Percentiles rank a stretch among this genome's conserved stretches.
Evolutionary conservation across 495 filamentous ascomycete species (phyloP).

Genomic region (Rhypophila decipiens): DNA sequence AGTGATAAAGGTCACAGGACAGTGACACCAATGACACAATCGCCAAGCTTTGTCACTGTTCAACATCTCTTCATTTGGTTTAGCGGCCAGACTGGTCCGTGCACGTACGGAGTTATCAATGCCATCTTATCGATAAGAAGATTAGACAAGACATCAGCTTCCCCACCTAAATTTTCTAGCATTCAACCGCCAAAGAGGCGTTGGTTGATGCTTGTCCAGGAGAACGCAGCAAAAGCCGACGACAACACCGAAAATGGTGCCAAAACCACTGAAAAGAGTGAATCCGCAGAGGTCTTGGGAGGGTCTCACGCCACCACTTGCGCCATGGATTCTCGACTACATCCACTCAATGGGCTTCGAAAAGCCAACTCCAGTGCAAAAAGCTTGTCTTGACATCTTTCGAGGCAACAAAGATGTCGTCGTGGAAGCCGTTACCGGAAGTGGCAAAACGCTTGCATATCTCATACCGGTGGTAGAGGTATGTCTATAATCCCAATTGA

Average conservation of each 20-base stretch:
- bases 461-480: slow-evolving; percentile 78
- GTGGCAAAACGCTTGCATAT: slow-evolving; percentile 89
- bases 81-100: too few relatives aligned
- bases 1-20: too few relatives aligned
- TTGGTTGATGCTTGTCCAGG: neutral
- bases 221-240: neutral
- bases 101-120: too few relatives aligned
- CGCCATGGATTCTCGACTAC: slow-evolving; percentile 85
- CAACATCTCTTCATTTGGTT: too few relatives aligned
- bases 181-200: too few relatives aligned
- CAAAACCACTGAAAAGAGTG: slow-evolving; percentile 23
- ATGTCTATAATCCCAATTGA: neutral
- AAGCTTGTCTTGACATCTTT: slow-evolving; percentile 87
- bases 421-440: slow-evolving; percentile 94
- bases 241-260: slow-evolving; percentile 22
- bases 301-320: slow-evolving; percentile 58
- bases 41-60: too few relatives aligned
- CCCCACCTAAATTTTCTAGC: slow-evolving; percentile 4
- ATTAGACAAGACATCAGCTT: slow-evolving; percentile 9
- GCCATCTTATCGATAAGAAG: slow-evolving; percentile 11
- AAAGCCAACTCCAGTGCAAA: slow-evolving; percentile 90
- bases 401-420: slow-evolving; percentile 94
- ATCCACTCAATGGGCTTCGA: slow-evolving; percentile 77
- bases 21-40: too few relatives aligned
- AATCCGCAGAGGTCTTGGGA: slow-evolving; percentile 66